Evolutionary conservation across 73 alveolate genomes (phyloP), one percentile per base, ranked within the genome.

Genomic region (Halteria grandinella): DNA sequence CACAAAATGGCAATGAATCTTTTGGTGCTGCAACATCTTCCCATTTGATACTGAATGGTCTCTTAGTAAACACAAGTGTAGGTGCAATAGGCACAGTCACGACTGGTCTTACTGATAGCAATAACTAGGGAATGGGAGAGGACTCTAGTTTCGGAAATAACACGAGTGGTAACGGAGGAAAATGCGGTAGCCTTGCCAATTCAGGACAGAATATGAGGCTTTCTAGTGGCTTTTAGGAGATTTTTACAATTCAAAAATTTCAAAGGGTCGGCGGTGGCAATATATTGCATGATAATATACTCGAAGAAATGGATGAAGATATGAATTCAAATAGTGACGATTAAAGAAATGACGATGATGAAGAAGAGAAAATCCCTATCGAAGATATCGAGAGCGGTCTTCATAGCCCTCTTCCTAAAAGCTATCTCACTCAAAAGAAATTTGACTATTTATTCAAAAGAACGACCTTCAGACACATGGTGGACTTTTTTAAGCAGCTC

Each of bases 281-380:
- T 21, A 32, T 18, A 37, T 45, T 8, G 1, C 7, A 36, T 7
- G 77, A 60, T 1, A 60, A 60, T 37, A 40, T 60, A 12, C 41
- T 60, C 1, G 77, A 60, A 11, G 77, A 60, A 8, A 36, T 60
- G 1, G 77, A 60, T 60, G 77, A 60, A 36, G 53, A 60, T 60
- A 60, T 60, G 77, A 49, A 39, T 23, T 60, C 77, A 5, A 60
- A 40, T 18, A 37, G 20, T 5, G 77, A 60, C 37, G 77, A 60
- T 14, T n/a, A n/a, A n/a, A n/a, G n/a, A n/a, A n/a, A n/a, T n/a
- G 60, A 60, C 15, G 59, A 60, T 8, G 77, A 60, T 2, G 77
- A 60, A 31, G 77, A 60, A 23, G 77, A 60, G 43, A 60, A 60
- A 29, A 17, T 36, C 1, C 55, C 77, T 37, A 44, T n/a, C 55